Percentiles rank a stretch among this genome's conserved stretches.
These are phyloP conservation scores for Phytopythium vexans DNA, from an alignment of 352 stramenopile genomes.

Conservation along the genomic window DNA sequence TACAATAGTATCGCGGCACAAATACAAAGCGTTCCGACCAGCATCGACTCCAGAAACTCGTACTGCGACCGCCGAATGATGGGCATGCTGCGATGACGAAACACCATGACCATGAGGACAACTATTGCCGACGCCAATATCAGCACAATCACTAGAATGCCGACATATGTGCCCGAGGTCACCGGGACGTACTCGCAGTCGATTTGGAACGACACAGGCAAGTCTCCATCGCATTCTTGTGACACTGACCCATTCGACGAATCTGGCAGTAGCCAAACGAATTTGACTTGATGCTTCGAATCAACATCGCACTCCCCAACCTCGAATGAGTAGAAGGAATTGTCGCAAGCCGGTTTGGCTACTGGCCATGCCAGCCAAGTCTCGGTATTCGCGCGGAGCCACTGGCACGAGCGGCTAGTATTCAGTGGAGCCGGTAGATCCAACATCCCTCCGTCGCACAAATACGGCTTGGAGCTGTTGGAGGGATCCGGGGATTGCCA, in stretches of 20 bases:
- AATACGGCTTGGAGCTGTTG: slow-evolving; percentile 16
- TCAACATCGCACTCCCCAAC: slow-evolving; percentile 13
- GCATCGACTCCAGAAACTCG: slow-evolving; percentile 32
- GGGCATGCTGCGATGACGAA: slow-evolving; percentile 11
- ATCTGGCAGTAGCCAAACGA: slow-evolving; percentile 22
- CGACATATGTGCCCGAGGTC: slow-evolving; percentile 1
- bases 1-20: slow-evolving; percentile 18
- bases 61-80: slow-evolving; percentile 54
- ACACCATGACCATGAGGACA: slow-evolving; percentile 16
- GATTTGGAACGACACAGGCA: slow-evolving; percentile 7
- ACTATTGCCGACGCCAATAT: slow-evolving; percentile 9
- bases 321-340: slow-evolving; percentile 16
- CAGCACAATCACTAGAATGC: slow-evolving; percentile 1
- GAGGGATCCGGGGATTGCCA: slow-evolving; percentile 17
- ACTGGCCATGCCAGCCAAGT: slow-evolving; percentile 21
- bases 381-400: slow-evolving; percentile 13
- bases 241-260: slow-evolving; percentile 9
- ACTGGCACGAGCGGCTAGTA: slow-evolving; percentile 22
- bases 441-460: slow-evolving; percentile 17
- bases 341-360: slow-evolving; percentile 16
- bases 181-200: slow-evolving; percentile 24
- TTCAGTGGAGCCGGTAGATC: slow-evolving; percentile 2
- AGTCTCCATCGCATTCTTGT: slow-evolving; percentile 13
- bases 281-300: slow-evolving; percentile 5
- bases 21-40: slow-evolving; percentile 32